phyloP scores from a whole-genome alignment of 2,329 filamentous ascomycete genomes.

The Neonectria neomacrospora region DNA sequence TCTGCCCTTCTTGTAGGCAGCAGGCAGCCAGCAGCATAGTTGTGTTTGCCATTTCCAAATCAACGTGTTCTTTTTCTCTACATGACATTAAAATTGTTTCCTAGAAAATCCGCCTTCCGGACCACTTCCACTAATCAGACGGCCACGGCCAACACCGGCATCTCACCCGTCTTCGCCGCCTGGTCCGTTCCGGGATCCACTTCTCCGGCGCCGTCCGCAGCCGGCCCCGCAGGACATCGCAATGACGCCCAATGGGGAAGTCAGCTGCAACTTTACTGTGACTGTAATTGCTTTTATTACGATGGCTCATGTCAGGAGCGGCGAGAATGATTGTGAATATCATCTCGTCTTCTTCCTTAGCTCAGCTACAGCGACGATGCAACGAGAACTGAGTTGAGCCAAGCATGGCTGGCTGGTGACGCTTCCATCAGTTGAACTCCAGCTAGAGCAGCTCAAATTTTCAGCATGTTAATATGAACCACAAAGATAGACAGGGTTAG shows the following conservation, averaged over 20 bases:
- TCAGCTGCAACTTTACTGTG: not conserved
- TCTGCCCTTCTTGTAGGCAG: not conserved
- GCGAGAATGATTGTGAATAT: not conserved
- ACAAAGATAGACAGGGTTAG: too few species aligned
- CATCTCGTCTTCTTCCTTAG: not conserved
- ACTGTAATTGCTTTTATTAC: not conserved
- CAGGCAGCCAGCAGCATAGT: not conserved
- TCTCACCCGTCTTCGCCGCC: not conserved
- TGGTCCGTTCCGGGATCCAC: not conserved
- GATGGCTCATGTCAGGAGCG: not conserved
- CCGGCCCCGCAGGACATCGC: not conserved
- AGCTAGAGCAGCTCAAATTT: not conserved
- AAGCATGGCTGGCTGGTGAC: not conserved
- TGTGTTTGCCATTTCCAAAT: not conserved
- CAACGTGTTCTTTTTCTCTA: not conserved
- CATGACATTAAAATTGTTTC: not conserved
- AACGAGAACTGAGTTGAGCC: not conserved
- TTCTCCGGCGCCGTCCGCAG: not conserved
- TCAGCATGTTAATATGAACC: not conserved
- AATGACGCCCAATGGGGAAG: not conserved
- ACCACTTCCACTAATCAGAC: not conserved
- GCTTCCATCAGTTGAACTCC: not conserved
- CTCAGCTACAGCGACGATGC: not conserved
- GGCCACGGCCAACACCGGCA: not conserved
- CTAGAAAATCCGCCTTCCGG: not conserved